Conservation (phyloP, 2,329 filamentous ascomycete genomes). For the Aspergillus arachidicola region DNA sequence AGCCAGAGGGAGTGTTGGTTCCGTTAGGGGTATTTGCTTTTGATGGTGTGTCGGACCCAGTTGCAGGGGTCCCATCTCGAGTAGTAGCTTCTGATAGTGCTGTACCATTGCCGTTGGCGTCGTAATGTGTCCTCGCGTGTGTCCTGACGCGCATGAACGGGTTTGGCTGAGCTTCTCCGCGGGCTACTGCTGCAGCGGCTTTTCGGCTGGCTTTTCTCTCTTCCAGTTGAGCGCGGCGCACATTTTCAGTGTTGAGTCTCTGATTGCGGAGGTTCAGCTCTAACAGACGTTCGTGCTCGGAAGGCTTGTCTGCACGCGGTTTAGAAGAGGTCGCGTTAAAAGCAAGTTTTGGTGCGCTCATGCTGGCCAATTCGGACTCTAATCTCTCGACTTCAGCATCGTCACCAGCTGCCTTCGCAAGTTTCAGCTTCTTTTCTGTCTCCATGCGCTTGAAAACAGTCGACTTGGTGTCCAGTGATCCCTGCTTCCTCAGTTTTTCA, state of each 20-base stretch:
- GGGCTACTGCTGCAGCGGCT: constrained; percentile 62
- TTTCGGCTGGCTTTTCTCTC: constrained; percentile 69
- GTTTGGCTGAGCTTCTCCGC: constrained; percentile 62
- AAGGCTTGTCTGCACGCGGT: constrained; percentile 55
- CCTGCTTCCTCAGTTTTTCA: constrained; percentile 73
- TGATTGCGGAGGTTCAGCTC: constrained; percentile 84
- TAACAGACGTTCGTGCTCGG: constrained; percentile 80
- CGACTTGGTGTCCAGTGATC: constrained; percentile 66
- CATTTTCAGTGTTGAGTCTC: constrained; percentile 79
- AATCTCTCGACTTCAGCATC: constrained; percentile 55
- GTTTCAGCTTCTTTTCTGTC: constrained; percentile 65
- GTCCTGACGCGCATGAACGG: constrained; percentile 65
- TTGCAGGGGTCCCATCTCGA: constrained; percentile 52
- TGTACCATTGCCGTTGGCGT: constrained; percentile 53
- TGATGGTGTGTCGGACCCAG: constrained; percentile 55
- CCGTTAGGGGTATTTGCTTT: constrained; percentile 55
- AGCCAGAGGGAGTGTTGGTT: constrained; percentile 38
- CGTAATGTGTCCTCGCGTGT: constrained; percentile 68
- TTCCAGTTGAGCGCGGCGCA: constrained; percentile 86
- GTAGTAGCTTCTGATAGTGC: constrained; percentile 39
- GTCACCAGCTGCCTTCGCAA: constrained; percentile 67
- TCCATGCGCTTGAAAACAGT: constrained; percentile 69
- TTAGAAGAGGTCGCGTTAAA: constrained; percentile 68
- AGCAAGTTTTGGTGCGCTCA: constrained; percentile 65
- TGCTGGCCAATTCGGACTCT: constrained; percentile 52